phyloP scores from a whole-genome alignment of 73 alveolate genomes.

The Paraurostyla sp. region DNA sequence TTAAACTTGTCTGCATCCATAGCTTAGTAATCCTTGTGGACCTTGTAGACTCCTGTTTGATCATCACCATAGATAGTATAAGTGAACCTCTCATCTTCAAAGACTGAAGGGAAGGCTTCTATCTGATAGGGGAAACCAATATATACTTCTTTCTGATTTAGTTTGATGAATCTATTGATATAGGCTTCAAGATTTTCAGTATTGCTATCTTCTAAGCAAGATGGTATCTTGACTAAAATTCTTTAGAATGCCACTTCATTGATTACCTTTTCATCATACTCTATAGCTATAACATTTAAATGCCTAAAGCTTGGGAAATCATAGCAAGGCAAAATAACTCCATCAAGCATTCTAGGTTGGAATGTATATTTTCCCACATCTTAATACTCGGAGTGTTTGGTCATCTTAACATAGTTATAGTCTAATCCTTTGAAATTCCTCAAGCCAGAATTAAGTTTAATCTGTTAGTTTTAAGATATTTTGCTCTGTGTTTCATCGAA shows the following conservation, averaged over 20 bases:
- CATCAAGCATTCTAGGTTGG: not conserved
- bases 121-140: conserved; percentile 33
- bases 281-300: not conserved
- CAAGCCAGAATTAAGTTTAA: not conserved
- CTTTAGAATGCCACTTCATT: conserved; percentile 24
- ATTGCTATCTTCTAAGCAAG: not conserved
- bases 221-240: conserved; percentile 13
- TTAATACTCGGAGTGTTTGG: not conserved
- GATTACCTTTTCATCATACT: conserved; percentile 46
- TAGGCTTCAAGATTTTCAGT: conserved; percentile 11
- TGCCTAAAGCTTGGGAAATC: conserved; percentile 61
- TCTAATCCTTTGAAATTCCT: not conserved
- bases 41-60: not conserved
- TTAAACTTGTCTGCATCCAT: not conserved
- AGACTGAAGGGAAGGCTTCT: conserved; percentile 46
- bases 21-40: not conserved
- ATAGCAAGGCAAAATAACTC: conserved; percentile 5
- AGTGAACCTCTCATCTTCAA: not conserved
- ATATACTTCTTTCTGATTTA: conserved; percentile 9
- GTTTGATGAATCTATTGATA: conserved; percentile 7
- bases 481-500: not conserved
- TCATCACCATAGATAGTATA: conserved; percentile 34
- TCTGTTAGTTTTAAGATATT: not conserved
- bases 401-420: not conserved
- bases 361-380: conserved; percentile 39